Evolutionary conservation across 202 grass and related monocot genomes (phyloP), one percentile per base, ranked within the genome.

Genomic region (Bolboschoenoplectus hybrid): DNA sequence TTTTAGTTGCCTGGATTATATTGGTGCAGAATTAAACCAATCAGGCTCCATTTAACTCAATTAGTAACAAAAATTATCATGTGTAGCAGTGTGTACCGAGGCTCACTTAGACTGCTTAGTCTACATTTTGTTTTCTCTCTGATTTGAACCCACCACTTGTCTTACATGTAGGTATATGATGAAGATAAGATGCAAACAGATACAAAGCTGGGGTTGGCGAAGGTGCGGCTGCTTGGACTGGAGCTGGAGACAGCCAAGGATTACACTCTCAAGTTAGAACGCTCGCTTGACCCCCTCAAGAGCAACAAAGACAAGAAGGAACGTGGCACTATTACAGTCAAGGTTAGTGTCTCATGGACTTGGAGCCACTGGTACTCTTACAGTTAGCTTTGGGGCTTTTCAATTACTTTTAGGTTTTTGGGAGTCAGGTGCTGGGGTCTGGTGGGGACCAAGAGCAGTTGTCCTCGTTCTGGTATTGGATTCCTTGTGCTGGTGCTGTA

Each of bases 131-230:
- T 40, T 67, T 34, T 26, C 20, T 75, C 72, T 75, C 11, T 12
- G 47, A 75, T 53, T 75, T 55, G 26, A 50, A 36, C 49, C 7
- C 3, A 9, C 50, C 50, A 75, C 8, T 53, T 52, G 38, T 12
- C 64, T 9, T 88, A 63, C 80, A 80, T 84, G 13, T 91, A 98
- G 96, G 80, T 98, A 88, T 98, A 89, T 81, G 96, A 98, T 73
- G 93, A 95, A 88, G 96, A 98, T n/a, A 92, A 88, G 6, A 57
- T 98, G 76, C 81, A 92, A 82, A 79, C 90, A 85, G 93, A 98
- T 83, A 90, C 91, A 87, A 95, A 12, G 82, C 80, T 98, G 51
- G 96, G 96, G 81, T 74, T 92, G 73, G 93, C 87, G 53, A 94
- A 92, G 63, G 82, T 98, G 85, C 41, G 85, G 39, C 56, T 95